Evolutionary conservation across 2,329 filamentous ascomycete species (phyloP).

Genomic region (Hymenoscyphus infarciens): DNA sequence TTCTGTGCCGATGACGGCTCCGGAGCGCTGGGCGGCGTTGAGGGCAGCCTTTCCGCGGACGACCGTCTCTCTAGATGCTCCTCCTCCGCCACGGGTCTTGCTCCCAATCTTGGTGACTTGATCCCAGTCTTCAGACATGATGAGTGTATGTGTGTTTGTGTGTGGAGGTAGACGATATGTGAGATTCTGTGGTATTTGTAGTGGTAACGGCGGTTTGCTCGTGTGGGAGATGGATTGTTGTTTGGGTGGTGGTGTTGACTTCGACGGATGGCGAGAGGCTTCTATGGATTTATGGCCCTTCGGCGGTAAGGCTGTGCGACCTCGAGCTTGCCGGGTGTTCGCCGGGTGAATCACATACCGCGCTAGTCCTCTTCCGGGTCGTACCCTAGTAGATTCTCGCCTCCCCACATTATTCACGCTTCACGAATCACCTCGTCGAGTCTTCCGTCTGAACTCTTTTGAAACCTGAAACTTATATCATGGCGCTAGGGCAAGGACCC

Average conservation of each 20-base stretch:
- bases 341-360: conserved; percentile 23
- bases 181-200: neutral
- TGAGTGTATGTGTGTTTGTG: neutral
- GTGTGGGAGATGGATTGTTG: conserved; percentile 1
- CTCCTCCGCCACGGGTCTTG: conserved; percentile 70
- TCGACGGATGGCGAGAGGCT: conserved; percentile 15
- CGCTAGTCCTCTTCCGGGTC: conserved; percentile 16
- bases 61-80: conserved; percentile 76
- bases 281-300: neutral
- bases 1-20: conserved; percentile 75
- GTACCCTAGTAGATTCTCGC: conserved; percentile 16
- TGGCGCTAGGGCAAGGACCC: neutral
- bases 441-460: conserved; percentile 5
- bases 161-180: neutral
- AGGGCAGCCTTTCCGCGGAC: conserved; percentile 77
- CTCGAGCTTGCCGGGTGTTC: conserved; percentile 19
- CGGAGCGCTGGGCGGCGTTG: conserved; percentile 84
- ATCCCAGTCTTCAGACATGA: conserved; percentile 68
- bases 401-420: conserved; percentile 1
- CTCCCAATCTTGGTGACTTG: conserved; percentile 88
- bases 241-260: conserved; percentile 12
- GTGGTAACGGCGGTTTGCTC: neutral
- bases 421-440: neutral
- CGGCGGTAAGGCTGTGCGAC: conserved; percentile 14
- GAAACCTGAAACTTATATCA: neutral